phyloP scores from a whole-genome alignment of 148 eudicot genomes.

The Euryodendron excelsum region DNA sequence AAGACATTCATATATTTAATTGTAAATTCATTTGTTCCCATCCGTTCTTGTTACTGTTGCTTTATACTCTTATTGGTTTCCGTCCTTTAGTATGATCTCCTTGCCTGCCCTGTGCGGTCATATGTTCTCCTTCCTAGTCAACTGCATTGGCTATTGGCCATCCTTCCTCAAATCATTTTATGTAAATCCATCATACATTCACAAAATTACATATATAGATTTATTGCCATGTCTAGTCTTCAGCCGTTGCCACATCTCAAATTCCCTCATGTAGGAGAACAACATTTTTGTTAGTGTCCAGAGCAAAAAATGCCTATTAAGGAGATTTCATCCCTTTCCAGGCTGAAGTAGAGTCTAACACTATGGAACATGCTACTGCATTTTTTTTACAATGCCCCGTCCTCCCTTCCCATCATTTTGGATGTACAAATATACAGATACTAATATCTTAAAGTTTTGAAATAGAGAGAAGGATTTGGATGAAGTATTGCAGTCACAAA shows the following conservation, averaged over 20 bases:
- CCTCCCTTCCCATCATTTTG: background rate
- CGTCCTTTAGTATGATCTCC: no score
- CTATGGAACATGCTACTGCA: background rate
- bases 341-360: background rate
- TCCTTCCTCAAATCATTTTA: no score
- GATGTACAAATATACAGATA: background rate
- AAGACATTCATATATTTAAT: no score
- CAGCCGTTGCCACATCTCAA: background rate
- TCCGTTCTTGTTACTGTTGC: no score
- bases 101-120: no score
- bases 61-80: no score
- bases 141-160: no score
- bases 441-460: background rate
- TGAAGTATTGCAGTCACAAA: slow-evolving; percentile 95
- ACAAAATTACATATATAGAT: background rate
- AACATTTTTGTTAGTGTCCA: no score
- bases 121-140: no score
- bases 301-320: background rate
- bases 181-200: no score
- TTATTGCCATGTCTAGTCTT: background rate
- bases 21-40: no score
- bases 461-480: slow-evolving; percentile 92
- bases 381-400: background rate
- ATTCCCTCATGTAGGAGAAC: no score
- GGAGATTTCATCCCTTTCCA: background rate